Evolutionary conservation across 345 rosid genomes (phyloP).

Genomic region (Euphorbia tirucalli): DNA sequence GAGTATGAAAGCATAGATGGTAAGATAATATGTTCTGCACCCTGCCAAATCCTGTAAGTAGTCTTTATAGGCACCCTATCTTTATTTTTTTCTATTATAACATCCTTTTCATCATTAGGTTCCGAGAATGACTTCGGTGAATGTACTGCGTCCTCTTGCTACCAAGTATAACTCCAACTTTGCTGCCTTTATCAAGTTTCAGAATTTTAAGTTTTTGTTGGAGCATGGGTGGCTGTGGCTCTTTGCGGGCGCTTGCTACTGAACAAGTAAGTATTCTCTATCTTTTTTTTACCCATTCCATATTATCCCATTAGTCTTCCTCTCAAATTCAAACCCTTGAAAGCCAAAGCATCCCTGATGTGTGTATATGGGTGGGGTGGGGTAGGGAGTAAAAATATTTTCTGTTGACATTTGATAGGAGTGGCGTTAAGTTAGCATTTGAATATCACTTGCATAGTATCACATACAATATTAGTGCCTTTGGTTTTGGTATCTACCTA

Average conservation of each 20-base stretch:
- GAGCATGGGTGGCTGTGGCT: slow-evolving; percentile 67
- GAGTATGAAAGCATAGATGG: slow-evolving; percentile 46
- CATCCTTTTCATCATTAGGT: slow-evolving; percentile 34
- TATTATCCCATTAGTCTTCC: too few species aligned
- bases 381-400: too few species aligned
- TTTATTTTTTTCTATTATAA: slow-evolving; percentile 4
- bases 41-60: background rate
- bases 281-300: background rate
- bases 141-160: slow-evolving; percentile 58
- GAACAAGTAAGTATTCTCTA: slow-evolving; percentile 46
- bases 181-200: slow-evolving; percentile 42
- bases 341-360: too few species aligned
- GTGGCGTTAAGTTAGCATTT: too few species aligned
- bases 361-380: too few species aligned
- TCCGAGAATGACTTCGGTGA: slow-evolving; percentile 53
- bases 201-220: slow-evolving; percentile 64
- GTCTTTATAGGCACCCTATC: background rate
- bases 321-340: too few species aligned
- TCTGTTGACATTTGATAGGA: too few species aligned
- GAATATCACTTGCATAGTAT: too few species aligned
- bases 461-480: too few species aligned
- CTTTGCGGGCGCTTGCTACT: slow-evolving; percentile 63
- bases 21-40: slow-evolving; percentile 22
- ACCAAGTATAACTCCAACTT: slow-evolving; percentile 59
- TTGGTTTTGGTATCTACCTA: too few species aligned